Conservation (phyloP, 2,329 filamentous ascomycete genomes). For the Aquanectria penicillioides region DNA sequence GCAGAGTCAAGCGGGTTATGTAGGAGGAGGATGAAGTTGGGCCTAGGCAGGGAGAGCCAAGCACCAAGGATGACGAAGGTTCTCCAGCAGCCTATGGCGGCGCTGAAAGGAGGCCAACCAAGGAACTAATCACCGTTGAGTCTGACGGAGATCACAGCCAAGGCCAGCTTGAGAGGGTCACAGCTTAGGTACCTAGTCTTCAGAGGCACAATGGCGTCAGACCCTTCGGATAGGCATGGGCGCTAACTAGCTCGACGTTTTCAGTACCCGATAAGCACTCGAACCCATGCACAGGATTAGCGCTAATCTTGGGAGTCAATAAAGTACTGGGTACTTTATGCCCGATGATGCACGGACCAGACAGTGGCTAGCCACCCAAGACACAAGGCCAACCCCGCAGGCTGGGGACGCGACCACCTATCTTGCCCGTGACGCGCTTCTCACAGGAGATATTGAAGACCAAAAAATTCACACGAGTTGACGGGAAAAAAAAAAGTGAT, state of each 20-base stretch:
- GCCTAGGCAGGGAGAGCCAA: conserved; percentile 8
- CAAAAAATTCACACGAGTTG: background rate
- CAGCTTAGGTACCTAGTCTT: conserved; percentile 3
- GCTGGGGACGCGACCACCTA: conserved; percentile 16
- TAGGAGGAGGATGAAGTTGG: background rate
- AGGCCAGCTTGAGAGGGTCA: conserved; percentile 24
- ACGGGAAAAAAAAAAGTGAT: background rate
- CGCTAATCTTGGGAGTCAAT: background rate
- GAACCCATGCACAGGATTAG: background rate
- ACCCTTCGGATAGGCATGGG: conserved; percentile 26
- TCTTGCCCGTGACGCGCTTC: conserved; percentile 14
- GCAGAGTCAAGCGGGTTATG: conserved; percentile 17
- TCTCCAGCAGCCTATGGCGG: conserved; percentile 30
- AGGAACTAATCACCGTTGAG: conserved; percentile 37
- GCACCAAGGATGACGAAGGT: conserved; percentile 29
- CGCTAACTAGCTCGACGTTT: conserved; percentile 30
- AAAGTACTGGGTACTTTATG: conserved; percentile 8
- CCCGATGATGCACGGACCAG: conserved; percentile 13
- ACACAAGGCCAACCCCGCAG: conserved; percentile 17
- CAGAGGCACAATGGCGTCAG: conserved; percentile 43
- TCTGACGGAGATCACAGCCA: conserved; percentile 32
- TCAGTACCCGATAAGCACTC: conserved; percentile 21
- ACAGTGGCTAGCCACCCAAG: background rate
- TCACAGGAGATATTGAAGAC: background rate
- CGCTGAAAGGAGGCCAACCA: conserved; percentile 25